Base-by-base conservation (phyloP, 208 protist genomes). In the Leishmania guyanensis region DNA sequence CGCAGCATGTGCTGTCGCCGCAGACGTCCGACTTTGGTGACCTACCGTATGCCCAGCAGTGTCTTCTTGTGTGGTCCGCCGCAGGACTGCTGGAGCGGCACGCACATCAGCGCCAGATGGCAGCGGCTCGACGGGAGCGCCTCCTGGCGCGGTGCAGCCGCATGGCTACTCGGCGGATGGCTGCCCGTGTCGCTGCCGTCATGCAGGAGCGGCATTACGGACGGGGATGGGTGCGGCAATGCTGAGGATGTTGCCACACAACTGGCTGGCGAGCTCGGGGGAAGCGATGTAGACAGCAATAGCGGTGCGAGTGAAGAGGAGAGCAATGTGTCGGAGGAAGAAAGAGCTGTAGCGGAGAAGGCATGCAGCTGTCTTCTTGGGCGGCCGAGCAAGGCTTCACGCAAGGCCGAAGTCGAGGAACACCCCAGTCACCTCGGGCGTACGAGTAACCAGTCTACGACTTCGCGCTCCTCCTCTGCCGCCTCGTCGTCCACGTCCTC, bases 51-150 rank as follows among this genome's bases (percentile, higher is more conserved):
- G 86, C 91, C 29, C 91, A 95, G 80, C 87, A 91, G 70, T 96
- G 93, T 75, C 84, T 96, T 10, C 84, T 96, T 2, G 88, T 91
- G 33, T 96, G 93, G 92, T 90, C 94, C 26, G 90, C 90, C 4
- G 83, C 86, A 5, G 75, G 79, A 2, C 69, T 93, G 65, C 84
- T 96, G 22, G 74, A 89, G 72, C 60, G 70, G 17, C 82, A 86
- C 73, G 60, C 39, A 17, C 77, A 48, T 53, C 80, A 64, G 26
- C 80, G 64, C 36, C 58, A 60, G 8, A 76, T 60, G 20, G 77
- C 74, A 6, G 79, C 81, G 62, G 71, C 69, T 1, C 82, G 80
- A 14, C 82, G 81, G 3, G 83, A 64, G 69, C 82, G 78, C 12
- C 65, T 82, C 17, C 79, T 84, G 43, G 79, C 70, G 53, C 69